Conservation (phyloP, 306 rosid genomes). For the Quillaja saponaria region DNA sequence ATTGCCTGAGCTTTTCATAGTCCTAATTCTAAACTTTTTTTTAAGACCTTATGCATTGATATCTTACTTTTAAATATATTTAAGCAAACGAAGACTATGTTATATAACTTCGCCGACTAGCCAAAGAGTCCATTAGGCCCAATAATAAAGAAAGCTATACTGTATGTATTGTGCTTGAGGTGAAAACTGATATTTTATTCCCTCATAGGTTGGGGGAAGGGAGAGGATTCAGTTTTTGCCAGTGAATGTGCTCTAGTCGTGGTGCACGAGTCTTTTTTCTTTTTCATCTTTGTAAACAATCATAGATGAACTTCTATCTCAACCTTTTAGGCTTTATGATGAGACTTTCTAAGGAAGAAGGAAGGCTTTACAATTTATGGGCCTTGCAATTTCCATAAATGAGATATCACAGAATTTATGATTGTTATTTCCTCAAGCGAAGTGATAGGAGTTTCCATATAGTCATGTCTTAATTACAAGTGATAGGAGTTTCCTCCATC, state of each 20-base stretch:
- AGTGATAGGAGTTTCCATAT: neutral
- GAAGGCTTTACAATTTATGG: conserved; percentile 11
- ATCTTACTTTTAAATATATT: neutral
- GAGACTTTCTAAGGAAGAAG: conserved; percentile 23
- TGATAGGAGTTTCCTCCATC: too few relatives aligned
- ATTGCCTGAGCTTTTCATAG: neutral
- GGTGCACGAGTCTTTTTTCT: conserved; percentile 3
- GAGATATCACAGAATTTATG: too few relatives aligned
- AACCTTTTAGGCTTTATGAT: conserved; percentile 18
- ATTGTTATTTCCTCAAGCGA: too few relatives aligned
- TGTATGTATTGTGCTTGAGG: too few relatives aligned
- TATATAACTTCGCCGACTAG: too few relatives aligned
- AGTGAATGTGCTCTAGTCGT: neutral
- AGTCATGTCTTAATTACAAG: conserved; percentile 16
- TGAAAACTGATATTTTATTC: too few relatives aligned
- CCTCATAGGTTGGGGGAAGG: too few relatives aligned
- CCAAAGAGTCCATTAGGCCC: too few relatives aligned
- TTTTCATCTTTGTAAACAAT: conserved; percentile 13
- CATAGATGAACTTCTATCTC: conserved; percentile 12
- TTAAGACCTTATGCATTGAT: neutral
- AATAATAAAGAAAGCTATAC: too few relatives aligned
- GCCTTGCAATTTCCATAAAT: too few relatives aligned
- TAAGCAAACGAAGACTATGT: too few relatives aligned
- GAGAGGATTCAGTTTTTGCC: too few relatives aligned
- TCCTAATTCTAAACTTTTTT: neutral